Evolutionary conservation across 495 filamentous ascomycete species (phyloP).

Genomic region (Aspergillus haitiensis): DNA sequence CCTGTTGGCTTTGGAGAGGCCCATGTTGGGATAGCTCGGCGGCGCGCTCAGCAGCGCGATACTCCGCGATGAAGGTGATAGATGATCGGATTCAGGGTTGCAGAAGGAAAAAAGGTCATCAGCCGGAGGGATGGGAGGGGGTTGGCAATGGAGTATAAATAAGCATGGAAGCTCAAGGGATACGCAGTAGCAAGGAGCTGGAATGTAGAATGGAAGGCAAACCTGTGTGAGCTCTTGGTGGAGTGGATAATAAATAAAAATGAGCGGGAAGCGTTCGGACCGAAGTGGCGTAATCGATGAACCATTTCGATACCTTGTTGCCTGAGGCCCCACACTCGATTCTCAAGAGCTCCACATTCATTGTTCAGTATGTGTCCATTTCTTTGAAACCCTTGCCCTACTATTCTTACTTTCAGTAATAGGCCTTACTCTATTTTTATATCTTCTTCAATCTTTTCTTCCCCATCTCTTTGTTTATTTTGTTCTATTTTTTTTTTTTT

Average conservation of each 20-base stretch:
- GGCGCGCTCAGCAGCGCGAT: conserved; percentile 35
- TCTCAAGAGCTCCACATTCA: neutral
- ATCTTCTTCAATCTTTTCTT: no score
- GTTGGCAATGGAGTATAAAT: neutral
- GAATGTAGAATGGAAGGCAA: neutral
- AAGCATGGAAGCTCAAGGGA: neutral
- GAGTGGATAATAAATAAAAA: neutral
- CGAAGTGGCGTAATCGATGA: neutral
- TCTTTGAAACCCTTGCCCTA: no score
- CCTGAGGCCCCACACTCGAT: neutral
- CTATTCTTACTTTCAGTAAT: no score
- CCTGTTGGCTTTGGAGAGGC: conserved; percentile 85
- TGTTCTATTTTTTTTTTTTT: neutral
- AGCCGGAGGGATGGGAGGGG: neutral
- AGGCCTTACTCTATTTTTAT: no score
- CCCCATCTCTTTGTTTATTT: neutral
- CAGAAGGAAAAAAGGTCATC: neutral
- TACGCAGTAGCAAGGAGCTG: neutral
- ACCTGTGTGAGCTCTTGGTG: neutral
- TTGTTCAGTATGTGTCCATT: neutral
- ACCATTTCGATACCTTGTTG: neutral
- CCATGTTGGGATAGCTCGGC: conserved; percentile 57
- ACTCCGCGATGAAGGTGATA: conserved; percentile 11
- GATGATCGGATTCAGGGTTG: neutral
- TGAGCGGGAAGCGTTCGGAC: neutral